Evolutionary conservation across 441 rosid genomes (phyloP), one percentile per base, ranked within the genome.

Genomic region (Croton laevigatus): DNA sequence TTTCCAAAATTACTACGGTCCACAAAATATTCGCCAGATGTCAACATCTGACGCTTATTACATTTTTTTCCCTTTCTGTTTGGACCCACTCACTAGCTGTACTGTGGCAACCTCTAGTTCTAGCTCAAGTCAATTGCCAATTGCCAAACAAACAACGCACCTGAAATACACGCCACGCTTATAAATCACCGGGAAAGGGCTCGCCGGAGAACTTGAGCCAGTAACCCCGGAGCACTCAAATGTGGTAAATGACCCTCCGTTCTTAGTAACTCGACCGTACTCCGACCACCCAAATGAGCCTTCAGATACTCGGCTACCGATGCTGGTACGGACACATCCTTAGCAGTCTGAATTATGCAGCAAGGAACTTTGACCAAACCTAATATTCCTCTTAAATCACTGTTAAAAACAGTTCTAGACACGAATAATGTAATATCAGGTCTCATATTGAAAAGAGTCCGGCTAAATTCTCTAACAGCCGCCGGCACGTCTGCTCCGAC

Each of bases 171-270:
- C 8, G 10, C 44, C 44, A 40, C 10, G 6, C 44, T 40, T 40
- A 9, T 40, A 0, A 7, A 6, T 79, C 87, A 84, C 73, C 94
- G 86, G 8, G 82, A 62, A 59, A 94, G 88, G 34, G 91, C 93
- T 70, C 92, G 89, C 76, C 86, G 84, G 84, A 94, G 86, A 6
- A 74, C 84, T 51, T 82, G 93, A 8, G 89, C 91, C 49, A 94
- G 72, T 71, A 81, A 72, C 9, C 75, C 89, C 55, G 97, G 98
- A n/a, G 96, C 88, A 78, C 99, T 94, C 70, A 94, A 79, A 80
- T 92, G 99, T 6, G 98, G 99, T 73, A 94, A 83, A 70, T 94
- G 99, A 48, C 97, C 99, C 34, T 94, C 99, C 3, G 91, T 81
- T 14, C 87, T 70, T 70, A 90, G 77, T 69, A 88, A 81, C 79